Conservation (phyloP, 2,329 filamentous ascomycete species). For the Graphium sp. region DNA sequence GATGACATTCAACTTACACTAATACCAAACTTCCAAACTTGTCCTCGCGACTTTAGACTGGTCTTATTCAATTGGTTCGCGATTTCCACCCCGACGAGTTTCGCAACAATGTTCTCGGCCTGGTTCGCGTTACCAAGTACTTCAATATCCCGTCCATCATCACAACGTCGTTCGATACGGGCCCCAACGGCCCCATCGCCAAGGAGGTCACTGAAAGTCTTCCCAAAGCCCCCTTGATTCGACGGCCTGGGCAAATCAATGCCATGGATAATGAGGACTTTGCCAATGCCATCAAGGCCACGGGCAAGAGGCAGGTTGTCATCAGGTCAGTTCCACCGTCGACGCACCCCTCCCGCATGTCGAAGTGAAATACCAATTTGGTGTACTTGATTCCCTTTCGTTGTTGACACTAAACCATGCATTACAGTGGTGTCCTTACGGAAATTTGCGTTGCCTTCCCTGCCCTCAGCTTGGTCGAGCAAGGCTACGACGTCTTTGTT, state of each 20-base stretch:
- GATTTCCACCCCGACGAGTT: constrained; percentile 52
- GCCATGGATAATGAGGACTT: constrained; percentile 64
- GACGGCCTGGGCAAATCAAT: constrained; percentile 55
- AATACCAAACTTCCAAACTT: no score
- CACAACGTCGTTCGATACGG: constrained; percentile 45
- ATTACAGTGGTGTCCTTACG: no score
- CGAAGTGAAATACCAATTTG: no score
- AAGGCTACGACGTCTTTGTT: constrained; percentile 58
- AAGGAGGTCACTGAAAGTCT: constrained; percentile 54
- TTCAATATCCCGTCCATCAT: constrained; percentile 55
- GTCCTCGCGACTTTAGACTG: no score
- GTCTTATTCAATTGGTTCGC: constrained; percentile 26
- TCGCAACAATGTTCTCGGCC: constrained; percentile 49
- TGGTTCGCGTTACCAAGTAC: constrained; percentile 45
- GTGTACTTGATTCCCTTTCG: no score
- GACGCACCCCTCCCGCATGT: no score
- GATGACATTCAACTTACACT: no score
- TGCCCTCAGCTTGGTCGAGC: constrained; percentile 52
- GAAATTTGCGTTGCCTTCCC: no score
- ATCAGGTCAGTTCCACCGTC: no score
- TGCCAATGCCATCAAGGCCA: constrained; percentile 44
- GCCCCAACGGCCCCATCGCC: constrained; percentile 55
- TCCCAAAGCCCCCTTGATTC: constrained; percentile 47
- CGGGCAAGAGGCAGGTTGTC: constrained; percentile 53
- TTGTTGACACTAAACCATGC: no score